phyloP scores from a whole-genome alignment of 352 stramenopile species.

The Globisporangium solare region DNA sequence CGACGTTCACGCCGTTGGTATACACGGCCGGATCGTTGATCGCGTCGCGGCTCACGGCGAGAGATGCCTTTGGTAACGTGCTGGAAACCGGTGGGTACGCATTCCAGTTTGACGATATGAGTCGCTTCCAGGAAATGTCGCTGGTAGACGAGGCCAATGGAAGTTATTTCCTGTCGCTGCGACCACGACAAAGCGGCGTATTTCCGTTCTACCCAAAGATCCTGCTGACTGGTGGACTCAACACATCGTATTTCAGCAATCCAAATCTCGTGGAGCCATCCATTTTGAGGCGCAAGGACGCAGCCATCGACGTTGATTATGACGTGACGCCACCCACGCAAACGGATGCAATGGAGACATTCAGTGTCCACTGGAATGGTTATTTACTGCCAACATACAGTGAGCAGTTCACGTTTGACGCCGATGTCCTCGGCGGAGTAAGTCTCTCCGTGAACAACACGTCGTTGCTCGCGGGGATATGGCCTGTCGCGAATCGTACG shows the following conservation, averaged over 20 bases:
- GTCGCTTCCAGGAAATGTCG: conserved; percentile 16
- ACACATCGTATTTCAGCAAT: conserved; percentile 43
- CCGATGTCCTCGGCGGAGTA: conserved; percentile 28
- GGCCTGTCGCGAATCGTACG: conserved; percentile 15
- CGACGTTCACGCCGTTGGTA: conserved; percentile 18
- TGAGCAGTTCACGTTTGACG: conserved; percentile 55
- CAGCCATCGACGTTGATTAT: conserved; percentile 48
- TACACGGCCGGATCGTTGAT: conserved; percentile 29
- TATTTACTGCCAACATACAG: conserved; percentile 42
- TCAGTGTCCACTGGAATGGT: conserved; percentile 55
- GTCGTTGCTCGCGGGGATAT: conserved; percentile 15
- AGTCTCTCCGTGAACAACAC: conserved; percentile 22
- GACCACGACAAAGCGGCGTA: conserved; percentile 14
- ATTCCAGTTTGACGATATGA: conserved; percentile 32
- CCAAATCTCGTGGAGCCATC: conserved; percentile 22
- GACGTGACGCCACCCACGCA: conserved; percentile 22
- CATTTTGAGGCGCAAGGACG: conserved; percentile 28
- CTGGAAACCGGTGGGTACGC: conserved; percentile 45
- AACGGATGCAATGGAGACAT: conserved; percentile 37
- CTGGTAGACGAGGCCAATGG: conserved; percentile 31
- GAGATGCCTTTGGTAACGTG: conserved; percentile 42
- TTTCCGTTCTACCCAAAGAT: conserved; percentile 45
- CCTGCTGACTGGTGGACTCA: conserved; percentile 47
- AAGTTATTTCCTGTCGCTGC: conserved; percentile 35
- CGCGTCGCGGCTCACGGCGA: conserved; percentile 30